Conservation (phyloP, 2,329 filamentous ascomycete species). For the Drechmeria coniospora region DNA sequence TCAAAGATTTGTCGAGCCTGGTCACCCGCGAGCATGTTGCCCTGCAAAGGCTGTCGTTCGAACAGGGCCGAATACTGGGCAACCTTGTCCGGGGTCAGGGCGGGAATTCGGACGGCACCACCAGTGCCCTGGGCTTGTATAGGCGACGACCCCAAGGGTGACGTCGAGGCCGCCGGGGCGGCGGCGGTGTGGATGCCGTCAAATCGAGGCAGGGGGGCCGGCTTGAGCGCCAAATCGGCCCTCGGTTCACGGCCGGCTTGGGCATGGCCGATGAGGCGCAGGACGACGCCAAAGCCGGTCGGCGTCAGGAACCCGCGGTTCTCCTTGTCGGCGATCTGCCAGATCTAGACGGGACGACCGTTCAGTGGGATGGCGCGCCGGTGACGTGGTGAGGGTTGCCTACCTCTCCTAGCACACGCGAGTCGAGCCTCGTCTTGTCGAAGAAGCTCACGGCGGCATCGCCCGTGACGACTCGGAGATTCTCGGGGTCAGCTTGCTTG, state of each 20-base stretch:
- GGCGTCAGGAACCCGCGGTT: conserved; percentile 90
- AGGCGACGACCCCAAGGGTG: conserved; percentile 27
- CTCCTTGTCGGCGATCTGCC: conserved; percentile 96
- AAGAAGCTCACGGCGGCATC: conserved; percentile 97
- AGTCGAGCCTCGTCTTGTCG: conserved; percentile 81
- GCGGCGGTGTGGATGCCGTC: conserved; percentile 45
- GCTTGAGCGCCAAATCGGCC: conserved; percentile 66
- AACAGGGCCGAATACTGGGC: conserved; percentile 81
- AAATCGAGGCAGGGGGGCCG: conserved; percentile 82
- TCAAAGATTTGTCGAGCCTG: conserved; percentile 91
- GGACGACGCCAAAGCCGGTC: conserved; percentile 79
- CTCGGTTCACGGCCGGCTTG: conserved; percentile 76
- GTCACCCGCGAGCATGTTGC: conserved; percentile 61
- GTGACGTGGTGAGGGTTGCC: conserved; percentile 13
- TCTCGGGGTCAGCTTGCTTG: conserved; percentile 80
- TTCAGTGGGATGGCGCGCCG: conserved; percentile 3
- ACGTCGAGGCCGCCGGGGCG: conserved; percentile 19
- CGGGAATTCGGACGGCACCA: conserved; percentile 71
- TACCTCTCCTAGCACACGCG: conserved; percentile 76
- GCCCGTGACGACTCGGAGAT: conserved; percentile 84
- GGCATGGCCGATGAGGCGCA: conserved; percentile 89
- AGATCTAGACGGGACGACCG: conserved; percentile 49
- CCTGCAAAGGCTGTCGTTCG: conserved; percentile 70
- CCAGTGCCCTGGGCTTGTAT: conserved; percentile 44
- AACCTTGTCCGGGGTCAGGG: conserved; percentile 75